These are phyloP conservation scores for Jaapia argillacea DNA, from an alignment of 768 basidiomycete species.

Conservation along the genomic window DNA sequence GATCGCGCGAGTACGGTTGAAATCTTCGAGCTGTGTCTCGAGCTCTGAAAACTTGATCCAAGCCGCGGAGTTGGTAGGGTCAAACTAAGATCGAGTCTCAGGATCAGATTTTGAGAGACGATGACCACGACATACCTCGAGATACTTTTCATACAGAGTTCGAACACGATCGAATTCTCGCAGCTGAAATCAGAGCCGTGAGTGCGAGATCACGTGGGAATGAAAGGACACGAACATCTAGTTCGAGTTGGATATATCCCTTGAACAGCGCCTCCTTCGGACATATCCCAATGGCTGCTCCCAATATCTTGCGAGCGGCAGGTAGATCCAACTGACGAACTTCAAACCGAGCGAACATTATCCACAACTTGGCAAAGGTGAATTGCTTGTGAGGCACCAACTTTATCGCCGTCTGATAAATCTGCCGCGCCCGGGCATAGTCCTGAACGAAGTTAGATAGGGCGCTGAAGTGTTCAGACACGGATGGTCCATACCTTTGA, in stretches of 20 bases:
- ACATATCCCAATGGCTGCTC: slow-evolving; percentile 88
- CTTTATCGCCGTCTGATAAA: slow-evolving; percentile 82
- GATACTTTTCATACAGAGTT: slow-evolving; percentile 85
- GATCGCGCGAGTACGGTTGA: slow-evolving; percentile 82
- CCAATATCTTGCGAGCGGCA: slow-evolving; percentile 83
- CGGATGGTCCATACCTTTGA: slow-evolving; percentile 51
- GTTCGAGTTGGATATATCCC: slow-evolving; percentile 89
- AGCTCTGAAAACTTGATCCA: slow-evolving; percentile 97
- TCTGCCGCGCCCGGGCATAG: slow-evolving; percentile 73
- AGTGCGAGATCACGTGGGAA: slow-evolving; percentile 6
- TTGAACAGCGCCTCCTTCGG: slow-evolving; percentile 95
- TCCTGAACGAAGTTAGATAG: slow-evolving; percentile 39
- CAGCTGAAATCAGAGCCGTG: slow-evolving; percentile 35
- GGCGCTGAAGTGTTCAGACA: background rate
- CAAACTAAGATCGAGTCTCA: slow-evolving; percentile 40
- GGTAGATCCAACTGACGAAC: slow-evolving; percentile 71
- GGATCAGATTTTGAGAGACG: background rate
- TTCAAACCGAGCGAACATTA: slow-evolving; percentile 89
- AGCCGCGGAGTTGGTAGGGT: slow-evolving; percentile 81
- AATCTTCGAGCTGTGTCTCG: slow-evolving; percentile 80
- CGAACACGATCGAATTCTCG: slow-evolving; percentile 95
- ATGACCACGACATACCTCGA: slow-evolving; percentile 50
- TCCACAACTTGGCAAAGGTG: slow-evolving; percentile 96
- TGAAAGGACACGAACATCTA: slow-evolving; percentile 47
- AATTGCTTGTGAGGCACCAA: slow-evolving; percentile 95